Percentiles rank a stretch among this genome's conserved stretches.
Evolutionary conservation across 2,329 filamentous ascomycete species (phyloP).

Genomic region (Periconia sp.): DNA sequence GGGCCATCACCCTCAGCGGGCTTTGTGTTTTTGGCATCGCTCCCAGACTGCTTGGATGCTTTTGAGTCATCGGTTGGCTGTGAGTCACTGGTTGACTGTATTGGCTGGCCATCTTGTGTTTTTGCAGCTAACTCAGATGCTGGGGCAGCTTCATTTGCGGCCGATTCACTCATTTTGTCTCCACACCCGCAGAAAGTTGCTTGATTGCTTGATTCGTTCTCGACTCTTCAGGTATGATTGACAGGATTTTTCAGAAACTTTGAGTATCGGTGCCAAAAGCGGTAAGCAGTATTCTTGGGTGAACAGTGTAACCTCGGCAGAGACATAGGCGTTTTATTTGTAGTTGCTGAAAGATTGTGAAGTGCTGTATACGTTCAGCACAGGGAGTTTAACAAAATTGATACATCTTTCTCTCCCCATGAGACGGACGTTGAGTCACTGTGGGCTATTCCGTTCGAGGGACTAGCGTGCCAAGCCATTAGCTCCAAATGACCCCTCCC

Average conservation of each 20-base stretch:
- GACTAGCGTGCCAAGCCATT: conserved; percentile 1
- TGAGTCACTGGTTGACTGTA: conserved; percentile 22
- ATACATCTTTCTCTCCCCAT: neutral
- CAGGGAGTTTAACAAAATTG: neutral
- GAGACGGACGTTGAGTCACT: conserved; percentile 2
- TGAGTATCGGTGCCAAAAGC: conserved; percentile 3
- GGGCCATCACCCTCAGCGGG: conserved; percentile 23
- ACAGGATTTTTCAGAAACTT: neutral
- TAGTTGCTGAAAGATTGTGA: neutral
- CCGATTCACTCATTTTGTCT: conserved; percentile 28
- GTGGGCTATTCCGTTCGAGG: neutral
- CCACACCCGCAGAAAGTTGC: neutral
- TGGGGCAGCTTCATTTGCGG: conserved; percentile 17
- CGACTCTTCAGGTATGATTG: neutral
- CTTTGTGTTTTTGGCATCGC: conserved; percentile 24
- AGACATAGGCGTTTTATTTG: conserved; percentile 3
- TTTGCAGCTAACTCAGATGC: conserved; percentile 15
- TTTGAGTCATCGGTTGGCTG: conserved; percentile 23
- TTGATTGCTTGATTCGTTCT: neutral
- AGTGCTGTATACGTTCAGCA: neutral
- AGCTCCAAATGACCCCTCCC: neutral
- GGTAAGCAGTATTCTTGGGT: neutral
- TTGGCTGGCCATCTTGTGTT: conserved; percentile 9
- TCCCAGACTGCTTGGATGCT: conserved; percentile 22
- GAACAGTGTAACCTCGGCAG: neutral